These are phyloP conservation scores for Huntiella omanensis DNA, from an alignment of 2,329 filamentous ascomycete genomes.

Conservation along the genomic window DNA sequence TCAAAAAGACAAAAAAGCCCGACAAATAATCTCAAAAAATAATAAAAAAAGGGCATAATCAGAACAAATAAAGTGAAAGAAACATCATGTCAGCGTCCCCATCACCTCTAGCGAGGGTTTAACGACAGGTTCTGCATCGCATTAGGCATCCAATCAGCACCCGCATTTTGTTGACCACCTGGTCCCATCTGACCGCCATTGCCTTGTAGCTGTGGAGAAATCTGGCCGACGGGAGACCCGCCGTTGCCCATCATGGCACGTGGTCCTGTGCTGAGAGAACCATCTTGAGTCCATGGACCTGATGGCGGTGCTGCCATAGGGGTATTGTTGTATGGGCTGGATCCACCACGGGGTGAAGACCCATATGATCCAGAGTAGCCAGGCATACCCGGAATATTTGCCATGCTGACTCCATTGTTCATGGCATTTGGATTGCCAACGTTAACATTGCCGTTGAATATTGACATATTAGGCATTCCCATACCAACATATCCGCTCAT, in stretches of 20 bases:
- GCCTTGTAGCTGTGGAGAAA: conserved; percentile 3
- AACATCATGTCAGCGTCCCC: not conserved
- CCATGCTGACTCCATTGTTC: too few species aligned
- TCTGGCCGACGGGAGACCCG: not conserved
- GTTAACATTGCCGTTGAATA: too few species aligned
- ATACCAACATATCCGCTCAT: too few species aligned
- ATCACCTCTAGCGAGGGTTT: conserved; percentile 32
- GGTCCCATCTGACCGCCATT: conserved; percentile 1
- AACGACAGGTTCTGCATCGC: conserved; percentile 55
- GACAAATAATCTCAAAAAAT: conserved; percentile 1
- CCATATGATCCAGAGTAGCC: not conserved
- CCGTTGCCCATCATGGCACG: conserved; percentile 1
- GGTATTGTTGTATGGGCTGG: conserved; percentile 6
- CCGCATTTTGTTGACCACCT: conserved; percentile 11
- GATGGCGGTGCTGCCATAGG: not conserved
- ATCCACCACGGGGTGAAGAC: conserved; percentile 4
- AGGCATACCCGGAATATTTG: not conserved
- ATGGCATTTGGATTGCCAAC: too few species aligned
- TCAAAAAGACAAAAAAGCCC: conserved; percentile 4
- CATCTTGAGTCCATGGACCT: not conserved
- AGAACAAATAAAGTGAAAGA: too few species aligned
- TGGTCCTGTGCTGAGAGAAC: not conserved
- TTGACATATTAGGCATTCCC: too few species aligned
- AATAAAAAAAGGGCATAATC: not conserved
- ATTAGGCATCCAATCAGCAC: conserved; percentile 38